These are phyloP conservation scores for Ramichloridium luteum DNA, from an alignment of 2,329 filamentous ascomycete species.

Conservation along the genomic window DNA sequence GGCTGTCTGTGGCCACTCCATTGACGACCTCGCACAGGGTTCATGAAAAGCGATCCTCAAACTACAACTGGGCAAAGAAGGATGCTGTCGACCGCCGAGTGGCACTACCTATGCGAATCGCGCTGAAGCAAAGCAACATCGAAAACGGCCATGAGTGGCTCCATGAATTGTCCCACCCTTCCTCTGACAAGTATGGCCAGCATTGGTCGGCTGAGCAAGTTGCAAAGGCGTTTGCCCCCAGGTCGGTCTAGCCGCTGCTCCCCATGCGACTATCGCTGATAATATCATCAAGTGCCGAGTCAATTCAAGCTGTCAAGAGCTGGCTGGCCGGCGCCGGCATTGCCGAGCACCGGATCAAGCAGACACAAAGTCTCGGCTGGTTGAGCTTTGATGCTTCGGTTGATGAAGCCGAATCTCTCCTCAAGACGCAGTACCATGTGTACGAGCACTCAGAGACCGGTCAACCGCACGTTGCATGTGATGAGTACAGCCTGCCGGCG, in stretches of 20 bases:
- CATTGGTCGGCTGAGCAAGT: conserved; percentile 34
- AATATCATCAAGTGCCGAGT: too few relatives aligned
- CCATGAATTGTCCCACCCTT: conserved; percentile 31
- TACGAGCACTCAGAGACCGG: conserved; percentile 32
- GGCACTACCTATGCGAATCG: conserved; percentile 25
- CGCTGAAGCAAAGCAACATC: conserved; percentile 25
- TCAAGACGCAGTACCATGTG: conserved; percentile 42
- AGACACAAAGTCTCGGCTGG: conserved; percentile 43
- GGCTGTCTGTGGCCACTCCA: too few relatives aligned
- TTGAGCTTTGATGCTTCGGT: conserved; percentile 45
- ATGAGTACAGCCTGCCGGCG: conserved; percentile 27
- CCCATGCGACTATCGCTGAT: too few relatives aligned
- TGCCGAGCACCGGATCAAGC: conserved; percentile 33
- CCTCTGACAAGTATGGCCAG: conserved; percentile 29
- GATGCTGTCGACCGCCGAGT: conserved; percentile 17
- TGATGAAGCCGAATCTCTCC: conserved; percentile 40
- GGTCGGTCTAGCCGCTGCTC: conserved; percentile 15
- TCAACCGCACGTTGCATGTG: conserved; percentile 26
- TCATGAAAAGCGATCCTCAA: conserved; percentile 21
- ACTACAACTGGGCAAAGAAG: conserved; percentile 19
- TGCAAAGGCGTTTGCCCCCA: conserved; percentile 32
- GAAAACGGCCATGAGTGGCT: conserved; percentile 22
- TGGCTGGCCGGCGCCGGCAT: conserved; percentile 47
- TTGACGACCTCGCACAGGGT: conserved; percentile 16
- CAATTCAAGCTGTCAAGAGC: conserved; percentile 38